A percentile compares a stretch with the other conserved stretches of the same genome.
These are phyloP conservation scores for Trypanosoma vivax DNA, from an alignment of 208 protist species.

Conservation along the genomic window DNA sequence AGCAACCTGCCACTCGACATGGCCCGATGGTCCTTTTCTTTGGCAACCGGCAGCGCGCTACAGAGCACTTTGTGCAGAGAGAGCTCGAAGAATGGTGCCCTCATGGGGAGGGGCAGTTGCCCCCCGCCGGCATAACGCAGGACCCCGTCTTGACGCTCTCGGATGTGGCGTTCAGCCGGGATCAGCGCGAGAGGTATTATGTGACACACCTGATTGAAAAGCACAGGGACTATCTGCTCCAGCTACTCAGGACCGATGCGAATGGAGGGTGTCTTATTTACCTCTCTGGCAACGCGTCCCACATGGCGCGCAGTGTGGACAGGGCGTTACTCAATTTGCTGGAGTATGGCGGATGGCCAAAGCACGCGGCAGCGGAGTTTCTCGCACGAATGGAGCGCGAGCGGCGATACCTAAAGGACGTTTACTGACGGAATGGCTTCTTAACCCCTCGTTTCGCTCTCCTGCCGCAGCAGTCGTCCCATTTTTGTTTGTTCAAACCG, in stretches of 20 bases:
- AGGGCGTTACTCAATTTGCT: constrained; percentile 61
- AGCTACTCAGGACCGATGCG: constrained; percentile 30
- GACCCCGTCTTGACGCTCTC: constrained; percentile 44
- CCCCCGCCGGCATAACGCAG: constrained; percentile 12
- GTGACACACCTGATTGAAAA: constrained; percentile 84
- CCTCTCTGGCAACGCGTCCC: constrained; percentile 86
- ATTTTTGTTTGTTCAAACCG: too few relatives aligned
- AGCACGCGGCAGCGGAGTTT: constrained; percentile 52
- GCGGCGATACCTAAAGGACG: constrained; percentile 88
- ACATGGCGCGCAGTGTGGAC: constrained; percentile 92
- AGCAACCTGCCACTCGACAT: constrained; percentile 19
- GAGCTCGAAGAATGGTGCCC: constrained; percentile 44
- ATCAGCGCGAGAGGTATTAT: constrained; percentile 66
- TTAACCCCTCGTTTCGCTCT: not conserved
- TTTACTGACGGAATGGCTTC: constrained; percentile 49
- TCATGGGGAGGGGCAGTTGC: constrained; percentile 17
- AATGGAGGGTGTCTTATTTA: constrained; percentile 62
- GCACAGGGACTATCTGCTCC: constrained; percentile 47
- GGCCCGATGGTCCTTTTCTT: constrained; percentile 65
- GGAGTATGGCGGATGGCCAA: constrained; percentile 48
- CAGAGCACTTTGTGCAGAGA: constrained; percentile 59
- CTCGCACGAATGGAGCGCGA: constrained; percentile 68
- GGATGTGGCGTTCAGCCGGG: constrained; percentile 84
- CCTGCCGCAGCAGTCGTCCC: not conserved
- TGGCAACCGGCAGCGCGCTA: constrained; percentile 36